These are phyloP conservation scores for Emmonsiellopsis sp. DNA, from an alignment of 2,329 filamentous ascomycete genomes.

Conservation along the genomic window DNA sequence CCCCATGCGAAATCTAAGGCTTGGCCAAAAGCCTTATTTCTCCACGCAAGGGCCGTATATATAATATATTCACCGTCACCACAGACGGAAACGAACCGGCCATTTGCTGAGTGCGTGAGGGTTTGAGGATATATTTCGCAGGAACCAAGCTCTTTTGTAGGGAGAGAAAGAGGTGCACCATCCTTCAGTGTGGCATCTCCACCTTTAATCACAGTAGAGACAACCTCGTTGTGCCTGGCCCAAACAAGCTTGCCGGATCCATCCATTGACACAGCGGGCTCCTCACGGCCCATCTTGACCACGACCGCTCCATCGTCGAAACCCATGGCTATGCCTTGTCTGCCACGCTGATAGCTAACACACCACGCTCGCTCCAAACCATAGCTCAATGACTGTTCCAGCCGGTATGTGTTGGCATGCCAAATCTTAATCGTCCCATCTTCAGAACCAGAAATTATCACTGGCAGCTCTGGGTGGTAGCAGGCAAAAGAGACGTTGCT, in stretches of 20 bases:
- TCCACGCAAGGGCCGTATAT: constrained; percentile 90
- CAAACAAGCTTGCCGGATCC: constrained; percentile 90
- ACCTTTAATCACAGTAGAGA: constrained; percentile 90
- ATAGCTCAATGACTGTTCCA: constrained; percentile 94
- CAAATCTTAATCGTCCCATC: constrained; percentile 97
- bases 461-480: constrained; percentile 91
- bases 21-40: constrained; percentile 94
- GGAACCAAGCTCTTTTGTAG: constrained; percentile 88
- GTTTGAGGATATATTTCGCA: constrained; percentile 97
- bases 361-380: constrained; percentile 96
- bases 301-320: constrained; percentile 98
- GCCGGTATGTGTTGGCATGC: constrained; percentile 94
- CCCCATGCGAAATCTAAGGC: constrained; percentile 96
- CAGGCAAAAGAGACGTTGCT: constrained; percentile 98
- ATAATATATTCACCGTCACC: constrained; percentile 99
- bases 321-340: constrained; percentile 88
- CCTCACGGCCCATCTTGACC: constrained; percentile 93
- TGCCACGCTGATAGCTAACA: constrained; percentile 88
- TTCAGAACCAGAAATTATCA: constrained; percentile 96
- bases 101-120: constrained; percentile 90
- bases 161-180: constrained; percentile 72
- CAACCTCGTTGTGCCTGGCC: constrained; percentile 89
- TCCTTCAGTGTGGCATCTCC: constrained; percentile 80
- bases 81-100: constrained; percentile 78
- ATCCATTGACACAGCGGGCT: constrained; percentile 97